Conservation (phyloP, 2,329 filamentous ascomycete species). For the Alternaria solani region DNA sequence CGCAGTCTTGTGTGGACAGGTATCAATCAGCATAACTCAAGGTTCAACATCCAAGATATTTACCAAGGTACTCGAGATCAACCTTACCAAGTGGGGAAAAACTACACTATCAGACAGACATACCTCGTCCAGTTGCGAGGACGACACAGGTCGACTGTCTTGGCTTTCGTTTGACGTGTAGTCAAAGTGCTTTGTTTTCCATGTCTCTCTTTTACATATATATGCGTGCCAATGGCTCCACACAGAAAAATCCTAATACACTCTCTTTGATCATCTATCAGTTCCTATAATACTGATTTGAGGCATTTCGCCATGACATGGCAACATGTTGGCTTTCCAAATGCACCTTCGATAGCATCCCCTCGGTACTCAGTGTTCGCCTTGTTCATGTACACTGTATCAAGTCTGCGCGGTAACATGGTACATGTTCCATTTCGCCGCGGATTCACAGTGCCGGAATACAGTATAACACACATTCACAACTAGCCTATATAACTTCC, state of each 20-base stretch:
- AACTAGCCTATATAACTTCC: not conserved
- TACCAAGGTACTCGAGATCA: not conserved
- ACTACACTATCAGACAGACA: not conserved
- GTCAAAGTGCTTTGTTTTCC: too few species aligned
- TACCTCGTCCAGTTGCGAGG: not conserved
- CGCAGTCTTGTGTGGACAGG: not conserved
- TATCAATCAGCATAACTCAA: not conserved
- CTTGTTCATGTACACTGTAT: not conserved
- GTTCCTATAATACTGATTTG: too few species aligned
- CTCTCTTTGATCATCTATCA: too few species aligned
- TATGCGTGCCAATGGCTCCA: too few species aligned
- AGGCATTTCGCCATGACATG: too few species aligned
- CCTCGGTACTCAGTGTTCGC: not conserved
- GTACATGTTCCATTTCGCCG: not conserved
- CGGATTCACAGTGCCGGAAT: not conserved
- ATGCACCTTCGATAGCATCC: not conserved
- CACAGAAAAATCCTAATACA: too few species aligned
- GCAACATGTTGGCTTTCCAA: too few species aligned
- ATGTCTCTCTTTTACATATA: too few species aligned
- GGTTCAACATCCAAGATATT: not conserved
- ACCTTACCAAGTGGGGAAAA: not conserved
- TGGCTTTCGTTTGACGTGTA: too few species aligned
- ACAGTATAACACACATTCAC: not conserved
- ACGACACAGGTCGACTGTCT: not conserved
- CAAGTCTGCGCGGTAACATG: not conserved